Evolutionary conservation across 495 filamentous ascomycete species (phyloP), one percentile per base, ranked within the genome.

Genomic region (Xylaria intraflava): DNA sequence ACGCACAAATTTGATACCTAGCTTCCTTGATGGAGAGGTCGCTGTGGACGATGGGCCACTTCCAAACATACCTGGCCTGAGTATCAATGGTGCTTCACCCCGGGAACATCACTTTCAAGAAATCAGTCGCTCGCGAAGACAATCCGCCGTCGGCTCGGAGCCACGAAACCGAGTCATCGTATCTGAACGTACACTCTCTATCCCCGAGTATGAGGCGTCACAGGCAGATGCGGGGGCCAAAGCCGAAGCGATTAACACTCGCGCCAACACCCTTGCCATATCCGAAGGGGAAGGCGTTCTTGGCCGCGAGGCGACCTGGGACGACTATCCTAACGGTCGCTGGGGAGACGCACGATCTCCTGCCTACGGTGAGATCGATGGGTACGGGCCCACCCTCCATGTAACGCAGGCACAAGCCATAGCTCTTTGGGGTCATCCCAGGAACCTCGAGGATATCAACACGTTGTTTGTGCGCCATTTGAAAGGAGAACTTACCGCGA

Each of bases 251-350:
- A 69, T 83, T 62, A 84, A 83, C 62, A 81, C 78, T 26, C 79
- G 86, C 38, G 85, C 85, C 42, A 90, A 88, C 60, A 92, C 90
- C 4, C 80, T 96, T 16, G 88, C 89, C 17, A 96, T 96, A 48
- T 94, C 91, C 0, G 90, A 96, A 74, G 91, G 91, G 3, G 83
- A 92, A 57, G 91, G 91, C 35, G 75, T 87, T n/a, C 78, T 96
- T 11, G 93, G 92, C 29, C 78, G 94, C 55, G 94, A 96, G 72
- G 94, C 94, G 20, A 97, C 93, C 6, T 98, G 93, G 93, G 93
- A 98, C 65, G 93, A 98, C 71, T 98, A 85, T 72, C 93, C 94
- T 48, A 98, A 98, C 76, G 94, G 93, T 23, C 83, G 93, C 41
- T 98, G 92, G 84, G 93, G 93, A 65, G 92, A 96, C 65, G 89